Evolutionary conservation across 2,329 filamentous ascomycete species (phyloP).

Genomic region (Diplodia corticola): DNA sequence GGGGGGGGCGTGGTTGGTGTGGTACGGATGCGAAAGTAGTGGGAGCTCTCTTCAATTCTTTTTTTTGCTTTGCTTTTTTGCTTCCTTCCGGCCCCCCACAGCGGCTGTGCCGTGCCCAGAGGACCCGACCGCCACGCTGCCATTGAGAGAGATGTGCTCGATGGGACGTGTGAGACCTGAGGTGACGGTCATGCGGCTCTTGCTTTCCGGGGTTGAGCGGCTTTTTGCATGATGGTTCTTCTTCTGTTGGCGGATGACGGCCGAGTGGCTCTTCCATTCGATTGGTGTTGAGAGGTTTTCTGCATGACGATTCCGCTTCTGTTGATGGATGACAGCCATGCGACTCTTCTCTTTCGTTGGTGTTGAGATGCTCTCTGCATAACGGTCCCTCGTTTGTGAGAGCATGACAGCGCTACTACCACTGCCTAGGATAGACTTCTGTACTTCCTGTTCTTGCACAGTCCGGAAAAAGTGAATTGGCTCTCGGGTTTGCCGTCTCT

Average conservation of each 20-base stretch:
- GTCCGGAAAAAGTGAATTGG: no score
- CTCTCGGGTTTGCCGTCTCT: no score
- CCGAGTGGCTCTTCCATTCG: neutral
- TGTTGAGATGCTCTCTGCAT: neutral
- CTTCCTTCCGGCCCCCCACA: neutral
- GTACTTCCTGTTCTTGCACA: no score
- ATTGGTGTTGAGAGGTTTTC: neutral
- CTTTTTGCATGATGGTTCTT: neutral
- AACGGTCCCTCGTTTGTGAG: neutral
- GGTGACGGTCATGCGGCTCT: neutral
- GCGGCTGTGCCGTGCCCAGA: neutral
- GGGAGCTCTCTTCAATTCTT: neutral
- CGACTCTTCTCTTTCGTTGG: neutral
- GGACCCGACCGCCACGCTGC: neutral
- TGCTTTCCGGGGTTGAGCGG: neutral
- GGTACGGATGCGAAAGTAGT: conserved; percentile 18
- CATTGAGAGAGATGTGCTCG: neutral
- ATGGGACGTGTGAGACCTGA: neutral
- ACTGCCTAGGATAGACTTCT: neutral
- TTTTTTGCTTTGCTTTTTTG: neutral
- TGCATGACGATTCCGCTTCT: neutral
- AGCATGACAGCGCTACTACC: neutral
- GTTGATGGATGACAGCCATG: neutral
- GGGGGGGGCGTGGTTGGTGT: conserved; percentile 5
- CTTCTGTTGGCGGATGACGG: neutral